Base-by-base conservation (phyloP, 1,139 yeast genomes). In the Taphrina confusa region DNA sequence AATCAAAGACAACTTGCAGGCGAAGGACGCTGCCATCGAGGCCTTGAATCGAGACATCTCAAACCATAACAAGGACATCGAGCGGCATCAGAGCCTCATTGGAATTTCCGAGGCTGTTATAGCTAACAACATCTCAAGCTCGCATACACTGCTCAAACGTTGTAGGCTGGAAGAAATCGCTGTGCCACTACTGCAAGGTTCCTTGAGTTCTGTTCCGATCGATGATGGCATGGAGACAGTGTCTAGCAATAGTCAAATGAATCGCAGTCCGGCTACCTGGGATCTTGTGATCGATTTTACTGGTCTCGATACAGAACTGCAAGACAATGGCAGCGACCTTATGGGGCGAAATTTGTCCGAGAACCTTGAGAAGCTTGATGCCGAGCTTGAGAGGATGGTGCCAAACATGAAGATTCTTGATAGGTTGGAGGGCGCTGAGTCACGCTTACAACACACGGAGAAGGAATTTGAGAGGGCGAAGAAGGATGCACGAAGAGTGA, bases 331-430 rank as follows among this genome's bases (percentile, higher is more conserved):
- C 25, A 72, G 70, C 40, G 74, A 73, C 3, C 67, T 68, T 2
- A 69, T 71, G 18, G 74, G 72, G 20, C 69, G 71, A 31, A 75
- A 73, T 27, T 69, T 81, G 23, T 78, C 75, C 55, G 79, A 77
- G 5, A 72, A 78, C 57, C 75, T 84, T 12, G 80, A 79, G 62
- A 77, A 78, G 0, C 79, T 85, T 50, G 76, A 82, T 3, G 80
- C 80, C 31, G 82, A 79, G 37, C 73, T 91, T 57, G 85, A 82
- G 51, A 74, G 75, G 54, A 75, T 88, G 68, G 83, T 89, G 23
- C 96, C 96, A 14, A 90, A 90, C 70, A 78, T 84, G 27, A 85
- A 86, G 66, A 96, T 97, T 0, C 76, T 80, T 27, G 95, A 87
- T 64, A 80, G 96, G 68, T 77, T 88, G 57, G 79, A 76, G 49